A percentile compares a stretch with the other conserved stretches of the same genome.
These are phyloP conservation scores for Limonium bicolor DNA, from an alignment of 148 eudicot genomes.

Conservation along the genomic window DNA sequence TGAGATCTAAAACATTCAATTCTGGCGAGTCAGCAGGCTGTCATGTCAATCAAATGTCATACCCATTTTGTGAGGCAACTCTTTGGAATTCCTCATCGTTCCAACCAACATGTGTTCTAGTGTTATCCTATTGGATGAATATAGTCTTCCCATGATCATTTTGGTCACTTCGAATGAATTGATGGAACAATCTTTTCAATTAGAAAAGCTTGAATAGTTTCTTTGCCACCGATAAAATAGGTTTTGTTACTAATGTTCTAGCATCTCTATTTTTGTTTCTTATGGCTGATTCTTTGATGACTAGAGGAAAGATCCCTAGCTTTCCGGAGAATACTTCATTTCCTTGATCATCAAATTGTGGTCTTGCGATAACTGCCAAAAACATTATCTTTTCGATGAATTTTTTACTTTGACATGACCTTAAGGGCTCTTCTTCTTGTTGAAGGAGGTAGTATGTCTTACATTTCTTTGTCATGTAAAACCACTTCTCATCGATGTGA, in stretches of 20 bases:
- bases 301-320: background rate
- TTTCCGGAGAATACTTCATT: background rate
- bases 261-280: background rate
- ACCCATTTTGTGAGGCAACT: background rate
- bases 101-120: background rate
- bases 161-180: background rate
- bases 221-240: background rate
- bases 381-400: no score
- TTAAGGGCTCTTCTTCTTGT: no score
- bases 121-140: conserved; percentile 7
- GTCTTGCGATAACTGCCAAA: no score
- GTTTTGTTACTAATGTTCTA: background rate
- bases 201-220: background rate
- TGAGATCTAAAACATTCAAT: conserved; percentile 10
- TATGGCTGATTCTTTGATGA: background rate
- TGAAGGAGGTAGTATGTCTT: no score
- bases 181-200: conserved; percentile 1
- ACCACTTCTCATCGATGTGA: no score
- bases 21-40: conserved; percentile 8
- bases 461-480: no score
- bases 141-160: background rate
- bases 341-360: background rate
- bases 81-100: background rate
- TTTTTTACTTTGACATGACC: no score
- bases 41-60: conserved; percentile 5